Conservation (phyloP, 495 filamentous ascomycete genomes). For the Aspergillus olivimuriae region DNA sequence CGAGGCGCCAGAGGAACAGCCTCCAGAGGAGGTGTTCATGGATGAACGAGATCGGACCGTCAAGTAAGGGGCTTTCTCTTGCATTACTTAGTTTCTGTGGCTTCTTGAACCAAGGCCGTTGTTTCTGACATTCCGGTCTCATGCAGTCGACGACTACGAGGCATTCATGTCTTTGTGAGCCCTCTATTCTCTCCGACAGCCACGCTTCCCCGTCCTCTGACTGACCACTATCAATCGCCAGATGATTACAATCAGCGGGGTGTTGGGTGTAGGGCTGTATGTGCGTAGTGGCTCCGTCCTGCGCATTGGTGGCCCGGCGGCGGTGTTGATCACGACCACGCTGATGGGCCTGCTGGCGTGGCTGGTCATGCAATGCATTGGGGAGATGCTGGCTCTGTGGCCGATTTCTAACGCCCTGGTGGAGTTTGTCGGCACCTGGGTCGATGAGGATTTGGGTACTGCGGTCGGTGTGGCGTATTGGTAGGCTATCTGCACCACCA, state of each 20-base stretch:
- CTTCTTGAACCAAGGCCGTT: too few relatives aligned
- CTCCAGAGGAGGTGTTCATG: slow-evolving; percentile 1
- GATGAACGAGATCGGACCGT: slow-evolving; percentile 14
- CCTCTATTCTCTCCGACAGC: not conserved
- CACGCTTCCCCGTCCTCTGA: not conserved
- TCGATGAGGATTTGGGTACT: slow-evolving; percentile 42
- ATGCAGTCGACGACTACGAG: slow-evolving; percentile 25
- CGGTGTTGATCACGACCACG: slow-evolving; percentile 35
- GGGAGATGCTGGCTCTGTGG: slow-evolving; percentile 44
- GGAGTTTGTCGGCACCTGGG: slow-evolving; percentile 41
- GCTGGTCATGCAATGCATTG: slow-evolving; percentile 43
- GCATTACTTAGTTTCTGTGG: too few relatives aligned
- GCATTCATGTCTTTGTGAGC: slow-evolving; percentile 41
- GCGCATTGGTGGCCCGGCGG: slow-evolving; percentile 34
- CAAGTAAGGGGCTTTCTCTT: slow-evolving; percentile 11
- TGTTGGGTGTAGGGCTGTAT: slow-evolving; percentile 44
- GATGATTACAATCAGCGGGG: slow-evolving; percentile 42
- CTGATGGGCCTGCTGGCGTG: slow-evolving; percentile 34
- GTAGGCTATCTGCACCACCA: too few relatives aligned
- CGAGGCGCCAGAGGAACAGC: not conserved
- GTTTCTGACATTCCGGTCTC: slow-evolving; percentile 2
- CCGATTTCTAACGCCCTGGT: slow-evolving; percentile 41
- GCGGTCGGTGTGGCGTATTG: slow-evolving; percentile 43
- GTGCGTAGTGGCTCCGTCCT: slow-evolving; percentile 38
- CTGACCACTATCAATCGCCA: slow-evolving; percentile 4